Percentiles rank a stretch among this genome's conserved stretches.
phyloP scores from a whole-genome alignment of 176 grass and related monocot species.

The Aegilops bicornis region DNA sequence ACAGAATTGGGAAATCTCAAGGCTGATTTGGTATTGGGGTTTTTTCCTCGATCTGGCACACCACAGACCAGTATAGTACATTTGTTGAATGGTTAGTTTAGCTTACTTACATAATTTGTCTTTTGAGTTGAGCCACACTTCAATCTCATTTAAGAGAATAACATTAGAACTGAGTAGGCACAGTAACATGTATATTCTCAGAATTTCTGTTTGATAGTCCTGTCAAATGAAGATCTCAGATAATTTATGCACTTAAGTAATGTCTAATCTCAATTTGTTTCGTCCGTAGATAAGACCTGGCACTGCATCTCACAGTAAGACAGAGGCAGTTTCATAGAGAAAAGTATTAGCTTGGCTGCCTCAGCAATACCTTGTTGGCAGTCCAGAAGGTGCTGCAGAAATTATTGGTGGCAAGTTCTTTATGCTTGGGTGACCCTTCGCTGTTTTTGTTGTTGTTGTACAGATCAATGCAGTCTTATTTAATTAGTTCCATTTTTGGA shows the following conservation, averaged over 20 bases:
- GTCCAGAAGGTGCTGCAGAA: slow-evolving; percentile 63
- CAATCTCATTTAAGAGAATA: too few relatives aligned
- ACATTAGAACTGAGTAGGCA: too few relatives aligned
- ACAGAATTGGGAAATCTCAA: too few relatives aligned
- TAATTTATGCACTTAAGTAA: neutral
- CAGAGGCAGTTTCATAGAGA: slow-evolving; percentile 16
- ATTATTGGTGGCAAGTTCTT: slow-evolving; percentile 46
- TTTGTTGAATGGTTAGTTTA: too few relatives aligned
- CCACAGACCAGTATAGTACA: too few relatives aligned
- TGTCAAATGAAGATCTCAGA: neutral
- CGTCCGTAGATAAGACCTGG: slow-evolving; percentile 28
- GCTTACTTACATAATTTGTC: too few relatives aligned
- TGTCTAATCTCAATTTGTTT: neutral
- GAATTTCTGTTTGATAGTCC: neutral
- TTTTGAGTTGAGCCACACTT: too few relatives aligned
- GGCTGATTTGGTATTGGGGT: too few relatives aligned
- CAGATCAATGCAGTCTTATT: neutral
- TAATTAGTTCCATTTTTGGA: neutral
- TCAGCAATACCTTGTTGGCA: slow-evolving; percentile 49
- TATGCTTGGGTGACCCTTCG: neutral
- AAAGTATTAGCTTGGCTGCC: slow-evolving; percentile 42
- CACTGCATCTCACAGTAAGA: slow-evolving; percentile 15
- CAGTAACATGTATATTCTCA: neutral
- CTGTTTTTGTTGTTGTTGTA: neutral
- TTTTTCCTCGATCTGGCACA: too few relatives aligned